phyloP scores from a whole-genome alignment of 441 rosid genomes.

The Breynia disticha region DNA sequence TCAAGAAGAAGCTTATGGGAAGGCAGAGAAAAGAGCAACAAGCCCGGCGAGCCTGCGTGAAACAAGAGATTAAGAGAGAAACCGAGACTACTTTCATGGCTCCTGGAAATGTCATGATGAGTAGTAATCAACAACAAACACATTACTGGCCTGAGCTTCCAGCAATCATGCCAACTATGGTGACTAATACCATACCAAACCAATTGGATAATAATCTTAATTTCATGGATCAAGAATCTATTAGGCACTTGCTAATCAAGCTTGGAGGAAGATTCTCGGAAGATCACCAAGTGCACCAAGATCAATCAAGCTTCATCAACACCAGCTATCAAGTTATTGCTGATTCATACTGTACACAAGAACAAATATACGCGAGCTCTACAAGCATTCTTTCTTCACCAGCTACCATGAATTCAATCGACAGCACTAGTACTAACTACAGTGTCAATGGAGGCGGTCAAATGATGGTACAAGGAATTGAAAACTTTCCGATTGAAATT shows the following conservation, averaged over 20 bases:
- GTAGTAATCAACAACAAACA: constrained; percentile 8
- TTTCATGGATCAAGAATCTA: constrained; percentile 37
- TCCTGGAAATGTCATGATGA: constrained; percentile 13
- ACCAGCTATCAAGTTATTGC: constrained; percentile 14
- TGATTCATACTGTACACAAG: constrained; percentile 16
- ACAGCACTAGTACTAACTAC: constrained; percentile 7
- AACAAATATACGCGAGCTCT: constrained; percentile 21
- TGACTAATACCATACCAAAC: background rate
- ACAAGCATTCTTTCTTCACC: constrained; percentile 20
- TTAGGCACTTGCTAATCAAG: constrained; percentile 24
- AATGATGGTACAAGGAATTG: constrained; percentile 17
- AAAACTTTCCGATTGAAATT: constrained; percentile 15
- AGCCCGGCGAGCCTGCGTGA: constrained; percentile 25
- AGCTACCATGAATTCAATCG: constrained; percentile 19
- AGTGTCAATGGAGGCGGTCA: constrained; percentile 6
- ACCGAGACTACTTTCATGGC: constrained; percentile 18
- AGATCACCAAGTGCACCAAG: constrained; percentile 13
- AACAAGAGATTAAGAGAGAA: constrained; percentile 40
- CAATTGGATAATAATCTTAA: constrained; percentile 13
- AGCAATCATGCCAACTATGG: constrained; percentile 15
- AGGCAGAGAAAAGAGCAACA: constrained; percentile 62
- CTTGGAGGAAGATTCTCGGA: constrained; percentile 39
- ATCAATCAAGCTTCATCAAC: constrained; percentile 10
- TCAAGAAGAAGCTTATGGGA: constrained; percentile 44
- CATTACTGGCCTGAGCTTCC: constrained; percentile 43